Evolutionary conservation across 148 eudicot species (phyloP).

Genomic region (Linanthus parryae): DNA sequence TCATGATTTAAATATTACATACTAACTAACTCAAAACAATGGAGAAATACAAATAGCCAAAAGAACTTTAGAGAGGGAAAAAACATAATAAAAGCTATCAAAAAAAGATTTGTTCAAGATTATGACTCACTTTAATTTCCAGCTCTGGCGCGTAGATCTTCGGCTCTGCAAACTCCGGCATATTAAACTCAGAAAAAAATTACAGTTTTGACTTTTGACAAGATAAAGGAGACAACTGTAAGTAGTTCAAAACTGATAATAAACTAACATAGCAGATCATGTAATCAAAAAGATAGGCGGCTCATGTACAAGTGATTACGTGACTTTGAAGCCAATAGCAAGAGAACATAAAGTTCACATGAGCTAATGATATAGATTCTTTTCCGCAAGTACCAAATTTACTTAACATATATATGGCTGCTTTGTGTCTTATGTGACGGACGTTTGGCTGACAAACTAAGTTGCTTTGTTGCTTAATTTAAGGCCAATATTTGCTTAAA

Average conservation of each 20-base stretch:
- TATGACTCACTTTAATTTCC: constrained; percentile 81
- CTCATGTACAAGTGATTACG: neutral
- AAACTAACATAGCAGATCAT: neutral
- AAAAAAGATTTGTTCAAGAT: constrained; percentile 13
- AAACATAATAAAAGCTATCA: constrained; percentile 13
- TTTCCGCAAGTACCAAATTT: too few relatives aligned
- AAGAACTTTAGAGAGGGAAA: neutral
- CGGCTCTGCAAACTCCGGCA: constrained; percentile 63
- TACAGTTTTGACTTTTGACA: constrained; percentile 9
- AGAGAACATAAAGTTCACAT: too few relatives aligned
- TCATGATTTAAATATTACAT: too few relatives aligned
- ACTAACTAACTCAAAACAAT: constrained; percentile 9
- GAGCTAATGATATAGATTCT: too few relatives aligned
- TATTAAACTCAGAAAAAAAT: constrained; percentile 17
- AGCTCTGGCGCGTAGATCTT: constrained; percentile 44
- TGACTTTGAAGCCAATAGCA: too few relatives aligned
- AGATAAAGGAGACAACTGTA: neutral
- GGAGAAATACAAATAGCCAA: constrained; percentile 5
- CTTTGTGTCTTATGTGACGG: too few relatives aligned
- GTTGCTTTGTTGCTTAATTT: too few relatives aligned
- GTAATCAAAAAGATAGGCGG: neutral
- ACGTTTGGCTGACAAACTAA: too few relatives aligned
- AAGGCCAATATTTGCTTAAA: too few relatives aligned
- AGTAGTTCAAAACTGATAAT: neutral
- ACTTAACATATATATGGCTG: too few relatives aligned